These are phyloP conservation scores for Arctium lappa DNA, from an alignment of 129 eudicot species.

Conservation along the genomic window DNA sequence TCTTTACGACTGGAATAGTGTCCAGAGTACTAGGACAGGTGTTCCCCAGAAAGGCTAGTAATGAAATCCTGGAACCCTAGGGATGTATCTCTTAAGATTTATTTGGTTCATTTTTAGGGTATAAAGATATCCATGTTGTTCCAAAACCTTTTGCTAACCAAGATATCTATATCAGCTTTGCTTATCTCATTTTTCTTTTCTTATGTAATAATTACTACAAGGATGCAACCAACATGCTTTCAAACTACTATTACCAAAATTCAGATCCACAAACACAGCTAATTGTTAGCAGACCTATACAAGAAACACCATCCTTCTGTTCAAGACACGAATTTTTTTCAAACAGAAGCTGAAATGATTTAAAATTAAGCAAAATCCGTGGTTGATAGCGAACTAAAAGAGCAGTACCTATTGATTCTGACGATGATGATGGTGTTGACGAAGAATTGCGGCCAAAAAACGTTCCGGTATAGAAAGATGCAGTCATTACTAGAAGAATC, in stretches of 20 bases:
- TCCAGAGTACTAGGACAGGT: not conserved
- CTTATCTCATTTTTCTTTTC: not conserved
- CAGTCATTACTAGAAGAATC: constrained; percentile 55
- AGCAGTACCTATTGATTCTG: constrained; percentile 13
- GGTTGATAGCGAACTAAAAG: not conserved
- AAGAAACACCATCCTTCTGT: constrained; percentile 6
- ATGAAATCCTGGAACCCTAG: not conserved
- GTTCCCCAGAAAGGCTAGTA: not conserved
- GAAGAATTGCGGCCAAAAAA: constrained; percentile 49
- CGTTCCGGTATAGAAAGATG: constrained; percentile 80
- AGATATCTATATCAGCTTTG: not conserved
- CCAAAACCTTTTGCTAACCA: not conserved
- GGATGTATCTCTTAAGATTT: not conserved
- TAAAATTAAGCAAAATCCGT: not conserved
- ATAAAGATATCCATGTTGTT: not conserved
- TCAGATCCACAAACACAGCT: not conserved
- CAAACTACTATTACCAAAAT: not conserved
- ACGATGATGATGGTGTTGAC: constrained; percentile 8
- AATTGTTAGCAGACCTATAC: not conserved
- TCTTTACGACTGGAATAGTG: not conserved
- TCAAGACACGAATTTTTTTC: not conserved
- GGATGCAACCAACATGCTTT: not conserved
- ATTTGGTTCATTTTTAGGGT: not conserved
- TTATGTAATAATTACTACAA: not conserved
- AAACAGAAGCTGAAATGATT: not conserved